phyloP scores from a whole-genome alignment of 306 rosid species.

The Quercus engelmannii region DNA sequence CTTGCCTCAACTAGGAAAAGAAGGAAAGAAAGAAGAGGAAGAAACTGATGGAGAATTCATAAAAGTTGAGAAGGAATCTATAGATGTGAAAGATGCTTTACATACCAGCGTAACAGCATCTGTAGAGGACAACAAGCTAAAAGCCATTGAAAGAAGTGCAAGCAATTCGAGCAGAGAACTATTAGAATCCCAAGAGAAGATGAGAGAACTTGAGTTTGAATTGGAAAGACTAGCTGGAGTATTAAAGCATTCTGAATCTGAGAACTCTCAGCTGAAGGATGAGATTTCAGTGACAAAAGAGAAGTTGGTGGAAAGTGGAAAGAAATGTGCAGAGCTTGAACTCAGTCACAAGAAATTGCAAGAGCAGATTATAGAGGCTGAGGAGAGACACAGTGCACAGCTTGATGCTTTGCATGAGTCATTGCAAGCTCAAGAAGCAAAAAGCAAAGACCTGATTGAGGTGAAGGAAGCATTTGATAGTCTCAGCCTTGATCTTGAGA shows the following conservation, averaged over 20 bases:
- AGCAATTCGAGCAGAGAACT: conserved; percentile 63
- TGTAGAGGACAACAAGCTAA: conserved; percentile 36
- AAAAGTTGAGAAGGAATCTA: conserved; percentile 81
- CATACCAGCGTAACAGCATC: conserved; percentile 16
- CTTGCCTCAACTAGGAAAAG: conserved; percentile 27
- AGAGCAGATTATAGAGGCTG: conserved; percentile 55
- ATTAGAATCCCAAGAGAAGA: conserved; percentile 84
- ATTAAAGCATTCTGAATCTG: conserved; percentile 71
- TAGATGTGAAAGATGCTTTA: conserved; percentile 41
- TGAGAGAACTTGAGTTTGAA: conserved; percentile 70
- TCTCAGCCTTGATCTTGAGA: conserved; percentile 58
- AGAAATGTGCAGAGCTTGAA: conserved; percentile 60
- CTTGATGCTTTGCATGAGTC: conserved; percentile 64
- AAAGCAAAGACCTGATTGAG: conserved; percentile 57
- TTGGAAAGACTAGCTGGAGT: conserved; percentile 50
- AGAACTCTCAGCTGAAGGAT: conserved; percentile 64
- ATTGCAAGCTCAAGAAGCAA: conserved; percentile 61
- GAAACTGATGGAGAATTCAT: conserved; percentile 93
- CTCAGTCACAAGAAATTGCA: conserved; percentile 60
- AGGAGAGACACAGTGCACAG: conserved; percentile 60
- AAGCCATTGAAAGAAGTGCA: conserved; percentile 48
- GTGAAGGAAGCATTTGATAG: conserved; percentile 70
- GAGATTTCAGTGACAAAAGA: conserved; percentile 58
- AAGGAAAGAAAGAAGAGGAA: conserved; percentile 76
- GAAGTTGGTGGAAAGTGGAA: conserved; percentile 60